Percentiles rank a stretch among this genome's conserved stretches.
Evolutionary conservation across 108 stramenopile species (phyloP).

Genomic region (Nitzschia sp.): DNA sequence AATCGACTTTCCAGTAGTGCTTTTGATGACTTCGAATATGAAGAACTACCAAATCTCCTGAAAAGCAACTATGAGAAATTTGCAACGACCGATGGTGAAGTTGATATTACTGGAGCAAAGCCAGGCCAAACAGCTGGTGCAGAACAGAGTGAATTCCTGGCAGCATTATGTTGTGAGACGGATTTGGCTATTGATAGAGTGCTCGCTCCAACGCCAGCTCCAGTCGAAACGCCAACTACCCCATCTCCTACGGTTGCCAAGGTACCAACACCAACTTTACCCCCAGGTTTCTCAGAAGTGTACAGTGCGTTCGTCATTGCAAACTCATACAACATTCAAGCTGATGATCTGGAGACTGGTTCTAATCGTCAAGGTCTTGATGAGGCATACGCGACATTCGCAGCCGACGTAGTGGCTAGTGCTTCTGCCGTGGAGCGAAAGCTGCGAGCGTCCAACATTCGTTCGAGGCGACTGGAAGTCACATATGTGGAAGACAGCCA

Average conservation of each 20-base stretch:
- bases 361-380: slow-evolving; percentile 32
- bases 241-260: slow-evolving; percentile 2
- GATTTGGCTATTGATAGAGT: slow-evolving; percentile 14
- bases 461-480: slow-evolving; percentile 25
- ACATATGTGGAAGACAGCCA: slow-evolving; percentile 6
- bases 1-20: slow-evolving; percentile 26
- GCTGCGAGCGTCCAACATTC: neutral
- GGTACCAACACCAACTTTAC: slow-evolving; percentile 17
- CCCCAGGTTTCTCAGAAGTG: slow-evolving; percentile 27
- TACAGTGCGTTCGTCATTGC: slow-evolving; percentile 44
- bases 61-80: slow-evolving; percentile 17
- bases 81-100: slow-evolving; percentile 19
- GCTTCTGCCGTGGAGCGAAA: neutral
- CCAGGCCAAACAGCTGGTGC: slow-evolving; percentile 20
- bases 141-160: slow-evolving; percentile 36
- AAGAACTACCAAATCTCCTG: slow-evolving; percentile 21
- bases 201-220: neutral
- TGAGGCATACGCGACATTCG: slow-evolving; percentile 33
- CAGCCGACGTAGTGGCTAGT: slow-evolving; percentile 2
- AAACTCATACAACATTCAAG: slow-evolving; percentile 21
- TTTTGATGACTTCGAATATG: slow-evolving; percentile 20
- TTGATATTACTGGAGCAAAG: slow-evolving; percentile 36
- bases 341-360: slow-evolving; percentile 21
- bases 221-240: slow-evolving; percentile 3
- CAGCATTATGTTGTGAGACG: slow-evolving; percentile 28